Evolutionary conservation across 768 basidiomycete species (phyloP).

Genomic region (Suillus sp.): DNA sequence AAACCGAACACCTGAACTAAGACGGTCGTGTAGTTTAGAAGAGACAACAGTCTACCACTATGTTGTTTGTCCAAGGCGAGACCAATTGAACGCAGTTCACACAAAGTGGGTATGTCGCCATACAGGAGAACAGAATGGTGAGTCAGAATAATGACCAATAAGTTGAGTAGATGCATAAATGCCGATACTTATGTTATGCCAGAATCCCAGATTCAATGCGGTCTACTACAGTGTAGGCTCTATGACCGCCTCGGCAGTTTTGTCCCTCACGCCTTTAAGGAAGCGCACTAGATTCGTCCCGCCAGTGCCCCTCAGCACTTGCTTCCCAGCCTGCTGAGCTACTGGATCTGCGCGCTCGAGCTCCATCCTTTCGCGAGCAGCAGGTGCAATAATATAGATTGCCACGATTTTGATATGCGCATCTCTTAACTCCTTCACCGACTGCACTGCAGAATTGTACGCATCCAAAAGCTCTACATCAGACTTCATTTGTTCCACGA

Average conservation of each 20-base stretch:
- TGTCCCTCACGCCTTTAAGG: constrained; percentile 69
- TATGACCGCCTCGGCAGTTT: constrained; percentile 53
- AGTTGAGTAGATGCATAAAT: background rate
- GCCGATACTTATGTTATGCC: background rate
- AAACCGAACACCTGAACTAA: background rate
- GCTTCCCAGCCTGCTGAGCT: constrained; percentile 19
- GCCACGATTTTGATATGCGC: constrained; percentile 76
- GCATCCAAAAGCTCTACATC: constrained; percentile 44
- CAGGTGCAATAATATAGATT: constrained; percentile 76
- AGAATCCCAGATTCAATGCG: background rate
- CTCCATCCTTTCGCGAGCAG: constrained; percentile 31
- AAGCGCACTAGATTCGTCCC: constrained; percentile 80
- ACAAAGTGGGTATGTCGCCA: background rate
- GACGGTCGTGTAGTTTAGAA: background rate
- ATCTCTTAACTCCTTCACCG: constrained; percentile 75
- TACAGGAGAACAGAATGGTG: background rate
- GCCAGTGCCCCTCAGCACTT: constrained; percentile 67
- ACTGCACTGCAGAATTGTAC: constrained; percentile 64
- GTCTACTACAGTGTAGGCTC: background rate
- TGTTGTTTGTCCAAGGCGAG: background rate
- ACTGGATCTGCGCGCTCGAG: constrained; percentile 13
- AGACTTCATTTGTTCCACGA: constrained; percentile 39
- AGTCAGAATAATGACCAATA: constrained; percentile 4
- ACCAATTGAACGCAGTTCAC: background rate
- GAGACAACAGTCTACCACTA: background rate